A percentile compares a stretch with the other conserved stretches of the same genome.
These are phyloP conservation scores for Candida germanica DNA, from an alignment of 805 yeast species.

Conservation along the genomic window DNA sequence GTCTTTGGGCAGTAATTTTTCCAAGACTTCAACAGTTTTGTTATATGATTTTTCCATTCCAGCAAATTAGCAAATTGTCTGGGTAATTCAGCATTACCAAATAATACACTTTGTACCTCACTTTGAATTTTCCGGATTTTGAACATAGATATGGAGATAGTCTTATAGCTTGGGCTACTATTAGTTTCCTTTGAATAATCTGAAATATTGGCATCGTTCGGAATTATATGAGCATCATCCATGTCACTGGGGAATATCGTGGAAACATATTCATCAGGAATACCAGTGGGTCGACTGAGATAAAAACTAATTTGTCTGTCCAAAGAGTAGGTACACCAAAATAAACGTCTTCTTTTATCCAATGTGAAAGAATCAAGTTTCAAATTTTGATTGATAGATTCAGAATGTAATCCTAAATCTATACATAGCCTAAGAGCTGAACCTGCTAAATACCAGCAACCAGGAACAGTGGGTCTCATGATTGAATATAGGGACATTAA, in stretches of 20 bases:
- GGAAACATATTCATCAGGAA: slow-evolving; percentile 75
- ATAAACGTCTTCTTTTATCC: slow-evolving; percentile 72
- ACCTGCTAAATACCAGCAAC: slow-evolving; percentile 90
- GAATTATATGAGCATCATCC: slow-evolving; percentile 66
- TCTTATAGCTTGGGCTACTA: slow-evolving; percentile 58
- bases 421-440: slow-evolving; percentile 76
- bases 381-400: slow-evolving; percentile 30
- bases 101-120: slow-evolving; percentile 67
- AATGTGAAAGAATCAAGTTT: slow-evolving; percentile 51
- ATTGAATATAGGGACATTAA: slow-evolving; percentile 67
- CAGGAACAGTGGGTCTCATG: slow-evolving; percentile 88
- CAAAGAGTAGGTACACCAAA: slow-evolving; percentile 86
- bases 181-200: slow-evolving; percentile 39
- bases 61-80: slow-evolving; percentile 49
- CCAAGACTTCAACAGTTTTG: slow-evolving; percentile 61
- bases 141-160: slow-evolving; percentile 65
- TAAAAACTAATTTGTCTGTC: slow-evolving; percentile 87
- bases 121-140: slow-evolving; percentile 72
- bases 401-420: slow-evolving; percentile 82
- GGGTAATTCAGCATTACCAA: slow-evolving; percentile 71
- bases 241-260: slow-evolving; percentile 69
- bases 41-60: slow-evolving; percentile 62
- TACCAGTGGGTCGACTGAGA: slow-evolving; percentile 83
- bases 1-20: slow-evolving; percentile 52
- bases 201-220: slow-evolving; percentile 21